A percentile compares a stretch with the other conserved stretches of the same genome.
phyloP scores from a whole-genome alignment of 139 green algal genomes.

The Pleodorina starrii region DNA sequence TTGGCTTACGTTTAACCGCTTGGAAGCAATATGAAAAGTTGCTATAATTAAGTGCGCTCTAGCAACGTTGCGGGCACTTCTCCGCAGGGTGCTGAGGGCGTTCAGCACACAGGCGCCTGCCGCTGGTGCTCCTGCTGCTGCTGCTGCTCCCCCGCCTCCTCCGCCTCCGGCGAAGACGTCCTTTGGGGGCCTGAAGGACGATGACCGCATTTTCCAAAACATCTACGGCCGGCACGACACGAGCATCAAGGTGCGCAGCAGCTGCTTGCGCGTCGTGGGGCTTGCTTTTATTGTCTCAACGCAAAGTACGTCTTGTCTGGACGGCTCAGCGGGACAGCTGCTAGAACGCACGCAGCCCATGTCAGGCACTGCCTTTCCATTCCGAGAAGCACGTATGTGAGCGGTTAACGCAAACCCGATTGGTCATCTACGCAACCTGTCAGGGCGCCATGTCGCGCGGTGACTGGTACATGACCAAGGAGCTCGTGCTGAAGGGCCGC shows the following conservation, averaged over 20 bases:
- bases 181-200: slow-evolving; percentile 90
- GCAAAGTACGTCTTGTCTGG: no score
- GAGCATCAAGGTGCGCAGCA: slow-evolving; percentile 89
- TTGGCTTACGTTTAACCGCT: no score
- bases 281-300: no score
- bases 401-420: no score
- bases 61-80: not conserved
- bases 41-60: no score
- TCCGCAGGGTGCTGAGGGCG: slow-evolving; percentile 34
- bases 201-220: slow-evolving; percentile 99
- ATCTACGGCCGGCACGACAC: slow-evolving; percentile 94
- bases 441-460: slow-evolving; percentile 77
- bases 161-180: slow-evolving; percentile 62
- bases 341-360: no score
- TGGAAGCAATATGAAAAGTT: no score
- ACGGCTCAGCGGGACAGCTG: no score
- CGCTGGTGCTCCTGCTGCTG: slow-evolving; percentile 15
- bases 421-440: no score
- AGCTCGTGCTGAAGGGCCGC: slow-evolving; percentile 87
- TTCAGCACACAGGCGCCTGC: slow-evolving; percentile 41
- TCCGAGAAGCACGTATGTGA: no score
- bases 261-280: no score
- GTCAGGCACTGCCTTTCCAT: no score
- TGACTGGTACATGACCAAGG: slow-evolving; percentile 93
- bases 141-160: slow-evolving; percentile 33